Conservation (phyloP, 306 rosid genomes). For the Castanospermum australe region DNA sequence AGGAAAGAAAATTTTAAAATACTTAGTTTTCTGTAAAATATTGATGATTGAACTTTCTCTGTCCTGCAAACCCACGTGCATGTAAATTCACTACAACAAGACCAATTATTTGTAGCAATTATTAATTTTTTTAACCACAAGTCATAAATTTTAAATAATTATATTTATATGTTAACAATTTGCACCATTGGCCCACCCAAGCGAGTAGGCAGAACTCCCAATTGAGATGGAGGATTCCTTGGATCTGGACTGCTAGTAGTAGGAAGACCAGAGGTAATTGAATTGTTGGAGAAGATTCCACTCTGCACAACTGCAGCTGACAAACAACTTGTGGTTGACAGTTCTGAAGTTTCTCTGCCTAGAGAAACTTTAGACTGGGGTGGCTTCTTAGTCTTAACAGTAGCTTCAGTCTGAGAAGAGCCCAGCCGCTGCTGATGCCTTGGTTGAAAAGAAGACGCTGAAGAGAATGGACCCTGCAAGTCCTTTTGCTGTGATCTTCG, state of each 20-base stretch:
- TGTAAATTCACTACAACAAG: background rate
- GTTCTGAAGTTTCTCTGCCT: constrained; percentile 50
- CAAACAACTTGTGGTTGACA: constrained; percentile 61
- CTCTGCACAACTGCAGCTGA: constrained; percentile 76
- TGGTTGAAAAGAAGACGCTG: constrained; percentile 42
- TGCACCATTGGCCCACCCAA: constrained; percentile 48
- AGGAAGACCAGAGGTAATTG: constrained; percentile 40
- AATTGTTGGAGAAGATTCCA: constrained; percentile 59
- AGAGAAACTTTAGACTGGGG: constrained; percentile 36
- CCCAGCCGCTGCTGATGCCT: constrained; percentile 42
- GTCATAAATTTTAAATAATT: too few relatives aligned
- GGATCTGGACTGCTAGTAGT: constrained; percentile 34
- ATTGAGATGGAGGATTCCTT: constrained; percentile 43
- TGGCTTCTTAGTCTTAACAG: constrained; percentile 42
- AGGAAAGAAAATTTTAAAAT: background rate
- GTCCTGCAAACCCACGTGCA: background rate
- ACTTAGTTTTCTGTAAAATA: background rate
- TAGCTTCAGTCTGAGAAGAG: constrained; percentile 42
- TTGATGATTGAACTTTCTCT: background rate
- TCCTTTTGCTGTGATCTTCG: constrained; percentile 53
- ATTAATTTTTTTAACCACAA: too few relatives aligned
- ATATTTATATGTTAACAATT: too few relatives aligned
- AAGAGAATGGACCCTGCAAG: constrained; percentile 45
- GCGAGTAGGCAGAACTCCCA: constrained; percentile 43
- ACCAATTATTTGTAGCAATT: background rate